Evolutionary conservation across 768 basidiomycete genomes (phyloP).

Genomic region (Pleurotus djamor): DNA sequence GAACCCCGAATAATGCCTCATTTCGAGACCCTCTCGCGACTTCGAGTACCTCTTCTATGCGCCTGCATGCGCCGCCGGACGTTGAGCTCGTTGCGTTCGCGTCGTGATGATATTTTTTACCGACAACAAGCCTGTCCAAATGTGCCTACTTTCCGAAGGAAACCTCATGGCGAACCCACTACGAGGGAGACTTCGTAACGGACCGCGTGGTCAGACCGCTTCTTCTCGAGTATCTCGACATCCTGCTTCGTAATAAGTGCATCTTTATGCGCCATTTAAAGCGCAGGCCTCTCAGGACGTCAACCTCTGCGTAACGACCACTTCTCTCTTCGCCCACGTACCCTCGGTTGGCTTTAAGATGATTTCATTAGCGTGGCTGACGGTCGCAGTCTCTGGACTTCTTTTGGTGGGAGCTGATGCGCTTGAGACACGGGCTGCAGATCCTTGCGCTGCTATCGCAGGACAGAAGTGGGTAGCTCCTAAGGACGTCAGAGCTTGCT

Average conservation of each 20-base stretch:
- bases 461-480: conserved; percentile 57
- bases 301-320: not conserved
- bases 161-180: conserved; percentile 2
- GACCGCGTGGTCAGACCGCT: conserved; percentile 1
- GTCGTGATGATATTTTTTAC: no score
- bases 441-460: conserved; percentile 53
- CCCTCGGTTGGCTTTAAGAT: not conserved
- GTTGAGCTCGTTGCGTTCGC: no score
- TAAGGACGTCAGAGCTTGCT: conserved; percentile 47
- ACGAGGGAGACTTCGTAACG: conserved; percentile 2
- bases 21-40: no score
- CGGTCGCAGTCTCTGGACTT: conserved; percentile 2
- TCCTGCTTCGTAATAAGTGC: not conserved
- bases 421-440: conserved; percentile 13
- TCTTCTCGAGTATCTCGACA: not conserved
- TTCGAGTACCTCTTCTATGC: no score
- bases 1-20: no score
- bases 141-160: not conserved
- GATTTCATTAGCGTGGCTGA: conserved; percentile 5
- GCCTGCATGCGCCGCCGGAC: no score
- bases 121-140: not conserved
- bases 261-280: not conserved
- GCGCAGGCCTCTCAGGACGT: not conserved
- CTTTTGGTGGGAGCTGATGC: not conserved
- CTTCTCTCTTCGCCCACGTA: not conserved